Conservation (phyloP, 2,329 filamentous ascomycete species). For the Aspergillus tanneri region DNA sequence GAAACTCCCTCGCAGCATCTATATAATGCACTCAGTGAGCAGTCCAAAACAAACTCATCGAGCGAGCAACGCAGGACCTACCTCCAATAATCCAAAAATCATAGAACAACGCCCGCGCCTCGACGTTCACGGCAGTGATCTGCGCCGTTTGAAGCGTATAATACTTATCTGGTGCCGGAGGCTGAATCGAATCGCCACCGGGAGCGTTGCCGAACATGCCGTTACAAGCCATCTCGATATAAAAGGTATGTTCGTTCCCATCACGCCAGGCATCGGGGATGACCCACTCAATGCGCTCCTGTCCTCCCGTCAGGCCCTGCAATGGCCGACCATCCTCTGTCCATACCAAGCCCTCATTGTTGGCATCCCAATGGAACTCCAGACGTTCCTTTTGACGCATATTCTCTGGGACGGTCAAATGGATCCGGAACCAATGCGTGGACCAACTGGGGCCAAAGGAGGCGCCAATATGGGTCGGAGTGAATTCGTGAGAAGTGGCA, state of each 20-base stretch:
- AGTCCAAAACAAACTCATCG: neutral
- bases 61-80: constrained; percentile 20
- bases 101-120: constrained; percentile 78
- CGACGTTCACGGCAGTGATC: constrained; percentile 84
- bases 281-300: constrained; percentile 88
- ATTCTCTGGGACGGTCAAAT: constrained; percentile 71
- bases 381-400: constrained; percentile 74
- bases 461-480: constrained; percentile 69
- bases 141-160: constrained; percentile 75
- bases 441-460: constrained; percentile 93
- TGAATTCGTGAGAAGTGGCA: constrained; percentile 73
- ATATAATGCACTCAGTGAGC: constrained; percentile 3
- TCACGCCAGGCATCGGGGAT: constrained; percentile 78
- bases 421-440: constrained; percentile 93
- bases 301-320: constrained; percentile 86
- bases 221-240: constrained; percentile 98
- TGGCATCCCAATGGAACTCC: constrained; percentile 95
- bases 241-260: constrained; percentile 83
- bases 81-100: constrained; percentile 90
- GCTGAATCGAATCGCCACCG: constrained; percentile 81
- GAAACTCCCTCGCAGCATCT: constrained; percentile 90
- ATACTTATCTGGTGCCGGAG: constrained; percentile 79
- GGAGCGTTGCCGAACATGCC: constrained; percentile 95
- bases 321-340: constrained; percentile 83
- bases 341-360: constrained; percentile 95